Percentiles rank a stretch among this genome's conserved stretches.
phyloP scores from a whole-genome alignment of 2,329 filamentous ascomycete species.

The Botrytis cinerea region DNA sequence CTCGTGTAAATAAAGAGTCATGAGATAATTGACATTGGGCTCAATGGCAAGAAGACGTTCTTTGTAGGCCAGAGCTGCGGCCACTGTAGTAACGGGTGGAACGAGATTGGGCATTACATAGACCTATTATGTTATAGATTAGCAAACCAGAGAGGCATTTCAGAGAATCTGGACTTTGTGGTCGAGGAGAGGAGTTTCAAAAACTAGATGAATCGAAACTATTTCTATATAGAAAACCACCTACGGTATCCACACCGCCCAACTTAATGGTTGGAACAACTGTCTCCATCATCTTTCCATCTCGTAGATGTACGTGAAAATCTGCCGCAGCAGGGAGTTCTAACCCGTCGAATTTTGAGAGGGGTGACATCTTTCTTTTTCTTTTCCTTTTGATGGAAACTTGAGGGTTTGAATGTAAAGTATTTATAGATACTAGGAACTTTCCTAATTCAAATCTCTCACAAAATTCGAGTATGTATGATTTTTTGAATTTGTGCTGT shows the following conservation, averaged over 20 bases:
- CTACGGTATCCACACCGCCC: slow-evolving; percentile 62
- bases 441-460: neutral
- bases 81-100: slow-evolving; percentile 59
- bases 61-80: slow-evolving; percentile 65
- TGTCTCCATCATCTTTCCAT: slow-evolving; percentile 57
- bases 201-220: neutral
- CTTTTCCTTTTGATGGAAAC: neutral
- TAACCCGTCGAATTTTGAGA: slow-evolving; percentile 33
- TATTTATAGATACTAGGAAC: neutral
- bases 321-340: slow-evolving; percentile 65
- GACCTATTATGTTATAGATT: slow-evolving; percentile 30
- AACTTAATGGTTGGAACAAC: slow-evolving; percentile 56
- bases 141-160: slow-evolving; percentile 43
- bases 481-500: neutral
- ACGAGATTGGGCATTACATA: slow-evolving; percentile 58
- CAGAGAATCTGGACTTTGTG: neutral
- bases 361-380: neutral
- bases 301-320: slow-evolving; percentile 45
- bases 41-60: slow-evolving; percentile 60
- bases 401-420: neutral
- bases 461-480: neutral
- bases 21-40: slow-evolving; percentile 65
- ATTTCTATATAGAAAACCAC: slow-evolving; percentile 8
- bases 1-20: slow-evolving; percentile 60
- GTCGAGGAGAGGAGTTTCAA: neutral